Conservation (phyloP, 495 filamentous ascomycete genomes). For the Lasiosphaeria miniovina region DNA sequence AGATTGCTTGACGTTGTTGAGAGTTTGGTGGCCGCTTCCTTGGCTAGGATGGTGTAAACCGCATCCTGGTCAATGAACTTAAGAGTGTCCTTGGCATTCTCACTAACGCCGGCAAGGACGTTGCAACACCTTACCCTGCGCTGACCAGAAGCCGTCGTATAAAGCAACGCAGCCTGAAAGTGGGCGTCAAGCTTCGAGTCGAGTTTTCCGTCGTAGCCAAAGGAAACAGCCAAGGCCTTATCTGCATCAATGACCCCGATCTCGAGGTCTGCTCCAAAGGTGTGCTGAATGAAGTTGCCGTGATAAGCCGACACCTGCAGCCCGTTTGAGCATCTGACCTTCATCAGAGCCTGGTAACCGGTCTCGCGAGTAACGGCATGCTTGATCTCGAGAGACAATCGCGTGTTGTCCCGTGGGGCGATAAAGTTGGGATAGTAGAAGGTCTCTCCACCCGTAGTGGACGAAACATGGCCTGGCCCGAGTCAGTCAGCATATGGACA, state of each 20-base stretch:
- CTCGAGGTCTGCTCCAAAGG: conserved; percentile 91
- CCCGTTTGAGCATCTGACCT: conserved; percentile 95
- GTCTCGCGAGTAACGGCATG: conserved; percentile 90
- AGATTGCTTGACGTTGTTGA: conserved; percentile 63
- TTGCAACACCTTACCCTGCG: conserved; percentile 91
- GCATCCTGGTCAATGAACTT: conserved; percentile 94
- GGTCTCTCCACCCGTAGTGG: conserved; percentile 83
- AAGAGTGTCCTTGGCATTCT: conserved; percentile 78
- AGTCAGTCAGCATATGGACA: conserved; percentile 18
- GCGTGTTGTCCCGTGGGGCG: conserved; percentile 75
- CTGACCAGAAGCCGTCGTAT: conserved; percentile 88
- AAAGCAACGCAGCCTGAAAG: conserved; percentile 93
- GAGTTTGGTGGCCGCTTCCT: conserved; percentile 84
- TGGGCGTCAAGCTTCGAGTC: conserved; percentile 95
- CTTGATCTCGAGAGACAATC: conserved; percentile 79
- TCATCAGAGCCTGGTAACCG: conserved; percentile 96
- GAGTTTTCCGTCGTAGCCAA: conserved; percentile 95
- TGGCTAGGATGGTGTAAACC: conserved; percentile 80
- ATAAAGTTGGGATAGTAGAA: conserved; percentile 98
- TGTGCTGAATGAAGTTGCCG: conserved; percentile 94
- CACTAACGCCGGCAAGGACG: conserved; percentile 85
- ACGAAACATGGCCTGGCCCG: conserved; percentile 61
- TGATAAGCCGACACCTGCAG: conserved; percentile 91
- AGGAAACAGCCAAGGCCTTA: conserved; percentile 87
- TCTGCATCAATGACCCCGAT: conserved; percentile 91